phyloP scores from a whole-genome alignment of 306 rosid species.

The Hippophae rhamnoides region DNA sequence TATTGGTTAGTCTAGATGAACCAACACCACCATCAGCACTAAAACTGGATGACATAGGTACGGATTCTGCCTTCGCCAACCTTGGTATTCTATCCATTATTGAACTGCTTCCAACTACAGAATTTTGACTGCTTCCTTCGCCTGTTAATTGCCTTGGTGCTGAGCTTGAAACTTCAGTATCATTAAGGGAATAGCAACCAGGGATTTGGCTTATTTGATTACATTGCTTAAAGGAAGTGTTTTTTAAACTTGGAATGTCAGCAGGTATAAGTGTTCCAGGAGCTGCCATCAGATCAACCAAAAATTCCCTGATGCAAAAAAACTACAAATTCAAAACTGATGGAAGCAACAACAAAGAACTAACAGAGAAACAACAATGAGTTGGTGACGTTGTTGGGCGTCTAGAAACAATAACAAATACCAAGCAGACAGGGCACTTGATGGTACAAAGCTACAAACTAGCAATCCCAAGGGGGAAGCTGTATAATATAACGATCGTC shows the following conservation, averaged over 20 bases:
- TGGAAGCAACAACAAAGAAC: conserved; percentile 10
- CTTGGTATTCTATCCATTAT: conserved; percentile 35
- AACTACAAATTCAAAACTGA: conserved; percentile 23
- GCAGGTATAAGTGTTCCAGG: conserved; percentile 97
- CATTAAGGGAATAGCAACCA: conserved; percentile 36
- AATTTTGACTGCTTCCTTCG: conserved; percentile 70
- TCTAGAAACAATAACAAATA: not conserved
- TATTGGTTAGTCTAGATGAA: conserved; percentile 37
- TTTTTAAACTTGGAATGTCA: conserved; percentile 59
- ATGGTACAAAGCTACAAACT: too few species aligned
- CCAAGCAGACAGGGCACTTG: not conserved
- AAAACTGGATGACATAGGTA: conserved; percentile 34
- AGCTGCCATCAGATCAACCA: conserved; percentile 99
- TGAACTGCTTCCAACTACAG: conserved; percentile 27
- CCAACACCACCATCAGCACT: conserved; percentile 34
- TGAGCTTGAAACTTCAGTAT: conserved; percentile 40
- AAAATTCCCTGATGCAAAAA: conserved; percentile 76
- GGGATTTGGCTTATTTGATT: conserved; percentile 42
- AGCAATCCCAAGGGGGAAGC: too few species aligned
- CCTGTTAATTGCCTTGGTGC: conserved; percentile 42
- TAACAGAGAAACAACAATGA: not conserved
- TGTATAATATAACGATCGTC: too few species aligned
- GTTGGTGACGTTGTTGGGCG: not conserved
- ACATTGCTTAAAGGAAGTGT: conserved; percentile 38
- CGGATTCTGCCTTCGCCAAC: conserved; percentile 44